These are phyloP conservation scores for Chrysanthemum makinoi DNA, from an alignment of 129 eudicot species.

Conservation along the genomic window DNA sequence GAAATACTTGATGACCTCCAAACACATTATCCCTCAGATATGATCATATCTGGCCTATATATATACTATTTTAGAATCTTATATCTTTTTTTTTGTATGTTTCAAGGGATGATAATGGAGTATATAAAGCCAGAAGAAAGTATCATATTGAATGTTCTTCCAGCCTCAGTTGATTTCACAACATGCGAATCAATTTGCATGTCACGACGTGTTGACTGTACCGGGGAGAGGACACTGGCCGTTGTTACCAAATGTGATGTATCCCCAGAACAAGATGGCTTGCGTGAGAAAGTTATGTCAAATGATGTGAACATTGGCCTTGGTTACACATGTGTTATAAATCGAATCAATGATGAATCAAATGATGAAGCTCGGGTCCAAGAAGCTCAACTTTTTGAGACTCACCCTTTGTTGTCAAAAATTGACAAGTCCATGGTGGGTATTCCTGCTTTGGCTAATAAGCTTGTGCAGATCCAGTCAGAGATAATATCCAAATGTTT, in stretches of 20 bases:
- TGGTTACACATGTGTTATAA: conserved; percentile 31
- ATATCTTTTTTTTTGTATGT: neutral
- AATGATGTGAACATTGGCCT: conserved; percentile 45
- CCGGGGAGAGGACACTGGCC: conserved; percentile 38
- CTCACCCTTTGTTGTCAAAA: conserved; percentile 28
- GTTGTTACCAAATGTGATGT: conserved; percentile 40
- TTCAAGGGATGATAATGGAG: conserved; percentile 36
- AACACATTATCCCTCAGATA: neutral
- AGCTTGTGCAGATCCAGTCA: conserved; percentile 25
- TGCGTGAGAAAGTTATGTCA: conserved; percentile 38
- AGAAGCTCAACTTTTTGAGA: conserved; percentile 28
- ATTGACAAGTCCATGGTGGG: conserved; percentile 33
- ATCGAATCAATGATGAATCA: conserved; percentile 28
- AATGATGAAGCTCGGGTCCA: conserved; percentile 28
- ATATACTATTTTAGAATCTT: neutral
- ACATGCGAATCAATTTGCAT: conserved; percentile 37
- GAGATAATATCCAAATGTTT: conserved; percentile 32
- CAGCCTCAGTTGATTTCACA: conserved; percentile 34
- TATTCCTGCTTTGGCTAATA: conserved; percentile 22
- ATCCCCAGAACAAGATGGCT: conserved; percentile 25
- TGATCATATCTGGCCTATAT: neutral
- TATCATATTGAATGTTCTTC: conserved; percentile 38
- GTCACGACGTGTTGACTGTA: conserved; percentile 31
- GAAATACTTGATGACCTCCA: neutral
- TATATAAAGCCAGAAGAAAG: conserved; percentile 40